Percentiles rank a stretch among this genome's conserved stretches.
Conservation (phyloP, 2,329 filamentous ascomycete genomes). For the Byssothecium circinans region DNA sequence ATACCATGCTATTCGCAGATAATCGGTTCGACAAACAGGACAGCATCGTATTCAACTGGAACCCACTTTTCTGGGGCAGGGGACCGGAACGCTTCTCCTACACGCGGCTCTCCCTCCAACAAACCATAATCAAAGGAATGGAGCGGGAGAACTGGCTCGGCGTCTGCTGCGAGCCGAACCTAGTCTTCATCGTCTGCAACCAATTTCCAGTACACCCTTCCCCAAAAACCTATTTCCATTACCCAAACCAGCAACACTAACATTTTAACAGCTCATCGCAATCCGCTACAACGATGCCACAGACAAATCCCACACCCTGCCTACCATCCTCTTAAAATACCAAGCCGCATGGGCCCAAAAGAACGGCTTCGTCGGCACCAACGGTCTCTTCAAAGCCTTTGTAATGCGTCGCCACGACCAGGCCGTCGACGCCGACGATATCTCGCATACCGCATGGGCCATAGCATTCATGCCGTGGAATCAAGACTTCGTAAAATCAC, state of each 20-base stretch:
- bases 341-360: conserved; percentile 38
- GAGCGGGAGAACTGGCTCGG: conserved; percentile 45
- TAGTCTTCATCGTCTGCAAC: conserved; percentile 47
- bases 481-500: conserved; percentile 26
- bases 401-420: conserved; percentile 18
- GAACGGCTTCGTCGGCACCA: conserved; percentile 5
- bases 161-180: conserved; percentile 50
- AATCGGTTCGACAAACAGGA: conserved; percentile 42
- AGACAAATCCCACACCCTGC: conserved; percentile 36
- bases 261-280: conserved; percentile 37
- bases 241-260: conserved; percentile 9
- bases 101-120: conserved; percentile 36
- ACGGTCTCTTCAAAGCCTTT: not conserved
- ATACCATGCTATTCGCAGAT: conserved; percentile 49
- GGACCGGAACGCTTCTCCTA: conserved; percentile 33
- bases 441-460: conserved; percentile 3
- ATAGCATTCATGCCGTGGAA: conserved; percentile 47
- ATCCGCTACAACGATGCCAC: conserved; percentile 43
- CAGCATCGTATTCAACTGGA: conserved; percentile 43
- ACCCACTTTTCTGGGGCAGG: conserved; percentile 40
- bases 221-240: too few relatives aligned
- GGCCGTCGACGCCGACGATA: conserved; percentile 1
- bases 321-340: conserved; percentile 44
- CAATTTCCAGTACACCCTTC: conserved; percentile 52
- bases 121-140: conserved; percentile 42